phyloP scores from a whole-genome alignment of 139 green algal species.

The Yamagishiella unicocca region DNA sequence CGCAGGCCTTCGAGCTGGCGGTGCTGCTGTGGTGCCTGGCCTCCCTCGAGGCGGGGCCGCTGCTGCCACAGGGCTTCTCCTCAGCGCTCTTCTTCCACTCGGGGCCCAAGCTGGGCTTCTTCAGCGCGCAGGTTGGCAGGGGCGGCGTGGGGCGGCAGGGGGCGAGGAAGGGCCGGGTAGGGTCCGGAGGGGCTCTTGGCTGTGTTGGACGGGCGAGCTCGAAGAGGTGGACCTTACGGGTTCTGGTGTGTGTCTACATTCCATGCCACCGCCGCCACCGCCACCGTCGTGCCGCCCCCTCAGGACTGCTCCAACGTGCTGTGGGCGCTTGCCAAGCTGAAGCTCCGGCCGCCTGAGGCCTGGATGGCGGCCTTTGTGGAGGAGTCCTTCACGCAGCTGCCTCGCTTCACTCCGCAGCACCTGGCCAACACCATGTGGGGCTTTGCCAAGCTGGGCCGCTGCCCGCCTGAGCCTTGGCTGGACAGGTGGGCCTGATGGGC shows the following conservation, averaged over 20 bases:
- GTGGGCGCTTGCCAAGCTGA: slow-evolving; percentile 53
- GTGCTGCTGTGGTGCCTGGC: slow-evolving; percentile 56
- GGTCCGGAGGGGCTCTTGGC: neutral
- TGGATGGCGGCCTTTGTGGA: slow-evolving; percentile 57
- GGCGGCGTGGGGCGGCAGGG: neutral
- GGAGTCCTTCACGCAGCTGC: slow-evolving; percentile 53
- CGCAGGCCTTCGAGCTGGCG: slow-evolving; percentile 48
- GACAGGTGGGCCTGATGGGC: slow-evolving; percentile 36
- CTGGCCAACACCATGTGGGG: slow-evolving; percentile 51
- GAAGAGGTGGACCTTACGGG: too few relatives aligned
- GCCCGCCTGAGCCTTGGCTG: slow-evolving; percentile 44
- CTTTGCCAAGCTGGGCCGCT: slow-evolving; percentile 35
- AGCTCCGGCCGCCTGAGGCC: slow-evolving; percentile 33
- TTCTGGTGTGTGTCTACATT: too few relatives aligned
- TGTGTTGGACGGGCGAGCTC: too few relatives aligned
- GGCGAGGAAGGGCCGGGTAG: neutral
- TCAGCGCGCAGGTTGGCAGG: slow-evolving; percentile 41
- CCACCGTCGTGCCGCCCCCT: neutral
- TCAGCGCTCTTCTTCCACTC: slow-evolving; percentile 35
- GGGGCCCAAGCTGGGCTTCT: slow-evolving; percentile 43
- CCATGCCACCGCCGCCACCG: neutral
- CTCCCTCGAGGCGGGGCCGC: slow-evolving; percentile 21
- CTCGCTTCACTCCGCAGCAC: slow-evolving; percentile 46
- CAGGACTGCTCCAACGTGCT: slow-evolving; percentile 58
- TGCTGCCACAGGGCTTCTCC: neutral